Conservation (phyloP, 1,139 yeast species). For the Yamadazyma conglobata region DNA sequence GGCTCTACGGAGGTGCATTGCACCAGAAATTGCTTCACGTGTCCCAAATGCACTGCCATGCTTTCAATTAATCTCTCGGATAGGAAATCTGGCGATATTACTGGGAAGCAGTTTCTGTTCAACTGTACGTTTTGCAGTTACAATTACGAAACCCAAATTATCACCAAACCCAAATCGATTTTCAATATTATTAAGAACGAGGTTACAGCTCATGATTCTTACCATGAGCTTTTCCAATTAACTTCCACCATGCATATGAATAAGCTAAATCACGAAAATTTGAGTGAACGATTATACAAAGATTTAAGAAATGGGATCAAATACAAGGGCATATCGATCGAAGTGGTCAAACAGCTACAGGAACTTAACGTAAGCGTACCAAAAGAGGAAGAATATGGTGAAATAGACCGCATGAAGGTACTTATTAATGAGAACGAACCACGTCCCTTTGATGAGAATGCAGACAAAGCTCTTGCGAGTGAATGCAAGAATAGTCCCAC, state of each 20-base stretch:
- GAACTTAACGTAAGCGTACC: conserved; percentile 13
- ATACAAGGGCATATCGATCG: conserved; percentile 11
- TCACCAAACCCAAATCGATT: conserved; percentile 36
- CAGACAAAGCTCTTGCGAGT: conserved; percentile 5
- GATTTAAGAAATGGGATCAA: conserved; percentile 12
- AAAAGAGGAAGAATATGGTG: conserved; percentile 5
- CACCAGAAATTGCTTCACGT: conserved; percentile 36
- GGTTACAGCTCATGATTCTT: conserved; percentile 2
- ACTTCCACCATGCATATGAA: conserved; percentile 5
- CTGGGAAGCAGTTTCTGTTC: conserved; percentile 35
- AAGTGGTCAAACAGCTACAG: conserved; percentile 13
- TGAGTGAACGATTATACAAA: conserved; percentile 9
- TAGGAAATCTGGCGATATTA: conserved; percentile 13
- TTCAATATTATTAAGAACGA: conserved; percentile 25
- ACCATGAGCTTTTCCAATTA: conserved; percentile 3
- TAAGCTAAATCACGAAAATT: conserved; percentile 8
- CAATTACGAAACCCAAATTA: conserved; percentile 24
- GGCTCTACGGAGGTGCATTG: conserved; percentile 24
- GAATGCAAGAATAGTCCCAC: too few relatives aligned
- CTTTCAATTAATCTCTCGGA: conserved; percentile 25
- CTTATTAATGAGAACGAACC: conserved; percentile 7
- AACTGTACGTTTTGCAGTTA: conserved; percentile 32
- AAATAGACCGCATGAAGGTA: conserved; percentile 6
- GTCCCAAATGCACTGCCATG: conserved; percentile 34
- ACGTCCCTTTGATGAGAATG: conserved; percentile 7